Base-by-base conservation (phyloP, 148 eudicot genomes). In the Gaultheria prostrata region DNA sequence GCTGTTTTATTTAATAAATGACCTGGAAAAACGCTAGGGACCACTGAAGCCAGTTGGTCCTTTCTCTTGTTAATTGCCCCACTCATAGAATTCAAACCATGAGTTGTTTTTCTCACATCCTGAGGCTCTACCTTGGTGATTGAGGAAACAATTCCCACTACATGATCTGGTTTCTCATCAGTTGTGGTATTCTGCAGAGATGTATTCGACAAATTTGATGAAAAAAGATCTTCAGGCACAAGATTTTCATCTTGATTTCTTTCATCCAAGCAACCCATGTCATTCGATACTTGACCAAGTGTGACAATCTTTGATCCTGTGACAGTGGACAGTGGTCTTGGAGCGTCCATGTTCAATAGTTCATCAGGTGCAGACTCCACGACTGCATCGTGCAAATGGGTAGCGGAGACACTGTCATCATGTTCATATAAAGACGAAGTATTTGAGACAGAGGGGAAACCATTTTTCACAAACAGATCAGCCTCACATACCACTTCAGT, bases 1-100 rank as follows among this genome's bases (percentile, higher is more conserved):
- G 81, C 76, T 46, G 72, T 86, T n/a, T 78, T 92, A 80, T 86
- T 77, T 77, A 84, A 33, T 28, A 84, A 80, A 69, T 77, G 85
- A 84, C 81, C 74, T 67, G 92, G 85, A 80, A 85, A 85, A 88
- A 65, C 84, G 77, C 85, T 89, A 83, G 90, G 83, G 76, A 83
- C 87, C 69, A 91, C 79, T 78, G 89, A 81, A 79, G 81, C 82
- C 39, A 77, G 76, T 84, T 84, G 87, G 75, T 88, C 87, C 81
- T 69, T 87, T 69, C 87, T 84, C 71, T 80, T 73, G 24, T 84
- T 81, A 54, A 80, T 54, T 80, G 48, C 87, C 78, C 81, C 82
- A 32, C 53, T 82, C 21, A 39, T 50, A 57, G 86, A 15, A 76
- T 79, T 87, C 73, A 85, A 73, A 63, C 79, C 73, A 45, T 84